Conservation (phyloP, 768 basidiomycete species). For the Amanita muscaria region DNA sequence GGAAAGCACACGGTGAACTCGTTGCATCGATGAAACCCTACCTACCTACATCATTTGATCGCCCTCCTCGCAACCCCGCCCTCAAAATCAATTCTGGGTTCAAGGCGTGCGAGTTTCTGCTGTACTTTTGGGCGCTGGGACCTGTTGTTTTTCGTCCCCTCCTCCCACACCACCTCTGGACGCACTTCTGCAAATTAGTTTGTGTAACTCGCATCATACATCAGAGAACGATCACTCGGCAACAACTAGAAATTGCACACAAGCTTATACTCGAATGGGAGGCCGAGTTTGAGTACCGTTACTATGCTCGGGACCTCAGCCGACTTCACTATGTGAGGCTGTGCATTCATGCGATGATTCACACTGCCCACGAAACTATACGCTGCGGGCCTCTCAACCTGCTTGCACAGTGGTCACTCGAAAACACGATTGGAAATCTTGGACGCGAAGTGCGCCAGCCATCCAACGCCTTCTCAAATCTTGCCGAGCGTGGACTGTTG, state of each 20-base stretch:
- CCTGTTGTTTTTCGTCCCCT: conserved; percentile 18
- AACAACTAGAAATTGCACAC: conserved; percentile 13
- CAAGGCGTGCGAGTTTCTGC: conserved; percentile 21
- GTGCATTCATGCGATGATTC: conserved; percentile 19
- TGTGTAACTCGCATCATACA: conserved; percentile 15
- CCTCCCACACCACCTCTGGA: conserved; percentile 15
- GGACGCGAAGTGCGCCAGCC: conserved; percentile 18
- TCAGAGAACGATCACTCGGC: conserved; percentile 12
- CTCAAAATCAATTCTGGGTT: conserved; percentile 23
- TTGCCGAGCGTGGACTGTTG: conserved; percentile 17
- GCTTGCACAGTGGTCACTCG: conserved; percentile 24
- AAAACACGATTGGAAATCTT: conserved; percentile 20
- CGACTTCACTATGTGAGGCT: conserved; percentile 23
- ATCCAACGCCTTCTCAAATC: conserved; percentile 18
- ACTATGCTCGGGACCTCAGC: conserved; percentile 16
- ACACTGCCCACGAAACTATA: conserved; percentile 17
- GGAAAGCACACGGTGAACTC: conserved; percentile 7
- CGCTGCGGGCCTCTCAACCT: conserved; percentile 16
- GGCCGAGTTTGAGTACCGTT: conserved; percentile 21
- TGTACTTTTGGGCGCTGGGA: conserved; percentile 20
- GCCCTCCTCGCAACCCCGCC: conserved; percentile 23
- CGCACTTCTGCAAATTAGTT: conserved; percentile 19
- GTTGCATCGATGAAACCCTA: conserved; percentile 5
- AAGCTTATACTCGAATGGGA: conserved; percentile 15
- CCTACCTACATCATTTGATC: conserved; percentile 17